A percentile compares a stretch with the other conserved stretches of the same genome.
Evolutionary conservation across 495 filamentous ascomycete genomes (phyloP).

Genomic region (Penicillium odoratum): DNA sequence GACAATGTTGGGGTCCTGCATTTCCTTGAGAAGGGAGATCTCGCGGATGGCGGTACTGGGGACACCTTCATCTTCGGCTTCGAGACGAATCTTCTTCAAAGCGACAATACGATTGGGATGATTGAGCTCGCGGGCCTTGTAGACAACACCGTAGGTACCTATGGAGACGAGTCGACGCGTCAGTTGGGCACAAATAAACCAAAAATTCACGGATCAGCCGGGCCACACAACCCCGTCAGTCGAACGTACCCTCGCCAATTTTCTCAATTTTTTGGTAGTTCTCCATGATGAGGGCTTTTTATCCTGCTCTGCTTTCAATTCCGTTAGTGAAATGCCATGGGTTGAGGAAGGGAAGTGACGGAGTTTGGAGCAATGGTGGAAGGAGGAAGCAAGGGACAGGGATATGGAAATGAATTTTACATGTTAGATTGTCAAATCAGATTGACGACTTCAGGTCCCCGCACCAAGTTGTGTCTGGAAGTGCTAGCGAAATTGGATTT

Average conservation of each 20-base stretch:
- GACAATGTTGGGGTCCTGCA: slow-evolving; percentile 94
- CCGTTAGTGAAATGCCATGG: slow-evolving; percentile 14
- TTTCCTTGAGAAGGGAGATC: slow-evolving; percentile 94
- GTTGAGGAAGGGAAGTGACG: slow-evolving; percentile 7
- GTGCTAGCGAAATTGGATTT: slow-evolving; percentile 12
- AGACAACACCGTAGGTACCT: slow-evolving; percentile 93
- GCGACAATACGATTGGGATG: slow-evolving; percentile 83
- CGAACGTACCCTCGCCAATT: slow-evolving; percentile 84
- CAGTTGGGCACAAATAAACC: slow-evolving; percentile 8
- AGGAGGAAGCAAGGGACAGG: slow-evolving; percentile 20
- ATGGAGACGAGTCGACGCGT: slow-evolving; percentile 15
- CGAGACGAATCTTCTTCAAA: slow-evolving; percentile 96
- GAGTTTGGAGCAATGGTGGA: slow-evolving; percentile 16
- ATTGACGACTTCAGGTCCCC: neutral
- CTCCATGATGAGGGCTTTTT: slow-evolving; percentile 64
- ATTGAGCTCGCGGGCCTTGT: slow-evolving; percentile 83
- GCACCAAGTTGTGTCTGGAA: slow-evolving; percentile 20
- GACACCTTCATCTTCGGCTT: slow-evolving; percentile 96
- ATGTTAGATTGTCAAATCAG: neutral
- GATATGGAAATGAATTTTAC: slow-evolving; percentile 1
- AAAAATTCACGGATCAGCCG: neutral
- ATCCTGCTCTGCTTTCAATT: slow-evolving; percentile 2
- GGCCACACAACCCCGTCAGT: slow-evolving; percentile 7
- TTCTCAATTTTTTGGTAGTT: slow-evolving; percentile 99
- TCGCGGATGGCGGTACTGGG: slow-evolving; percentile 96